These are phyloP conservation scores for Striga asiatica DNA, from an alignment of 257 asterid genomes.

Conservation along the genomic window DNA sequence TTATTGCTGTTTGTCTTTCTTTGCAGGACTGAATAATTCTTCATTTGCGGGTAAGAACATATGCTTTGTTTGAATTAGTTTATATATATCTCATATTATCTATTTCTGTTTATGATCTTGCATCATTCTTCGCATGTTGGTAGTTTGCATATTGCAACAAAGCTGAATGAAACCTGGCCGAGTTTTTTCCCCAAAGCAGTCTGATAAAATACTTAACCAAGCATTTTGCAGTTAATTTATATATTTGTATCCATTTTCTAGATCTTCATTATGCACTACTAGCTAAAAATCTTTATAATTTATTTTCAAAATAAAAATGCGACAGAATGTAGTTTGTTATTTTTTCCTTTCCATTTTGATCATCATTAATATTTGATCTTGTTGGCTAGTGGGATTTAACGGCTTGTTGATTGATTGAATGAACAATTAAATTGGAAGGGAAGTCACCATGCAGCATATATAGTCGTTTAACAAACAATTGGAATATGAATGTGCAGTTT, in stretches of 20 bases:
- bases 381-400: not conserved
- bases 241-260: not conserved
- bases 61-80: not conserved
- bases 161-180: not conserved
- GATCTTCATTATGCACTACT: not conserved
- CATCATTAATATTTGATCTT: not conserved
- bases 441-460: no score
- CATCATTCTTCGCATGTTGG: not conserved
- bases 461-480: not conserved
- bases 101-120: not conserved
- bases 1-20: constrained; percentile 18
- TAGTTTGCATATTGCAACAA: not conserved
- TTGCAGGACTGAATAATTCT: constrained; percentile 68
- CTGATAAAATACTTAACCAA: not conserved
- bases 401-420: no score
- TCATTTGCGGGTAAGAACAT: constrained; percentile 53
- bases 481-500: not conserved
- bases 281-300: not conserved
- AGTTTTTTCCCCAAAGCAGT: no score
- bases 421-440: no score
- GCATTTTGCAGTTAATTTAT: not conserved
- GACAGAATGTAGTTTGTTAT: not conserved
- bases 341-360: not conserved
- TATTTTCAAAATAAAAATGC: not conserved
- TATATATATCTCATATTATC: not conserved